Percentiles rank a stretch among this genome's conserved stretches.
Conservation (phyloP, 805 yeast genomes). For the Candida railenensis region DNA sequence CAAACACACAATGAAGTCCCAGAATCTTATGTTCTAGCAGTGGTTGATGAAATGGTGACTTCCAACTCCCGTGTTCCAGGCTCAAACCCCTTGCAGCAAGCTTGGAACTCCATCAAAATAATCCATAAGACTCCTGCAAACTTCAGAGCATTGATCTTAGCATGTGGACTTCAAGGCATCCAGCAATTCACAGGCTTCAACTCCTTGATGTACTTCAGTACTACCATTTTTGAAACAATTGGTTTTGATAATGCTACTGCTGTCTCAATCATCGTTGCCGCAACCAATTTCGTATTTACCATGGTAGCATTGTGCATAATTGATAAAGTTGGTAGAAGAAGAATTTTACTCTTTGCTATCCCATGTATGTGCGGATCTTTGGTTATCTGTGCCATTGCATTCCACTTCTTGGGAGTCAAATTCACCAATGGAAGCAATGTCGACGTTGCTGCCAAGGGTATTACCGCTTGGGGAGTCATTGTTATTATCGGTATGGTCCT, state of each 20-base stretch:
- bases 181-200: conserved; percentile 98
- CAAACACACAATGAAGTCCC: conserved; percentile 64
- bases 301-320: conserved; percentile 81
- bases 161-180: conserved; percentile 92
- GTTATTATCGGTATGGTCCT: conserved; percentile 82
- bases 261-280: conserved; percentile 89
- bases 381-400: conserved; percentile 82
- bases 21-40: conserved; percentile 60
- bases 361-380: conserved; percentile 83
- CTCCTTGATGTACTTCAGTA: conserved; percentile 91
- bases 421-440: conserved; percentile 50
- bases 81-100: conserved; percentile 40
- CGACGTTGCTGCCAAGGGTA: conserved; percentile 36
- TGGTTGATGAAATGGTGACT: conserved; percentile 63
- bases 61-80: conserved; percentile 45
- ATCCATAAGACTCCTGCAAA: conserved; percentile 73
- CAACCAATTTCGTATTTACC: conserved; percentile 90
- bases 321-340: conserved; percentile 86
- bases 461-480: conserved; percentile 84
- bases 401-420: conserved; percentile 74
- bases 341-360: conserved; percentile 71
- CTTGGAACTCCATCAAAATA: conserved; percentile 60
- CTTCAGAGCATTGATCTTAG: conserved; percentile 83
- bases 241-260: conserved; percentile 92
- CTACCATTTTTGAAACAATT: conserved; percentile 87